Conservation (phyloP, 495 filamentous ascomycete genomes). For the Talaromyces thailandensis region DNA sequence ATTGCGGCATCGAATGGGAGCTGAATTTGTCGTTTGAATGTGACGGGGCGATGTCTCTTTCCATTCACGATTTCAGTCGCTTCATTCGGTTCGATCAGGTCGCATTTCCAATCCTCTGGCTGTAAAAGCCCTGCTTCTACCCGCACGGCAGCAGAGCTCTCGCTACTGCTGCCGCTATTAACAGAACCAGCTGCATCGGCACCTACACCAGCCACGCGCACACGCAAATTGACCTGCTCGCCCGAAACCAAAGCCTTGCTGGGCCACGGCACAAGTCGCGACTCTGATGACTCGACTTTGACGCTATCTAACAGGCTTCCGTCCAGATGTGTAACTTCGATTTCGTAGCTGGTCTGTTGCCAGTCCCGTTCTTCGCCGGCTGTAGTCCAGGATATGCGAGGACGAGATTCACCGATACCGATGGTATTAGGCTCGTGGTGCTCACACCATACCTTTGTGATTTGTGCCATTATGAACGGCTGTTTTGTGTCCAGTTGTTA, state of each 20-base stretch:
- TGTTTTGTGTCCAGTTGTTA: neutral
- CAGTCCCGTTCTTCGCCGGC: conserved; percentile 13
- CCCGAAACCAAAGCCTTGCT: neutral
- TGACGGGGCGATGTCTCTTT: conserved; percentile 13
- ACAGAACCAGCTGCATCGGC: neutral
- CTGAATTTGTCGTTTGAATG: neutral
- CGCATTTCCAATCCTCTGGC: neutral
- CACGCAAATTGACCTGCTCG: neutral
- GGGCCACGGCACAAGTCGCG: neutral
- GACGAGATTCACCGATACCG: conserved; percentile 18
- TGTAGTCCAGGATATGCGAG: conserved; percentile 26
- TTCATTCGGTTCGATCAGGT: neutral
- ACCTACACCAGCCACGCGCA: neutral
- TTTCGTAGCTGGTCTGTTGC: conserved; percentile 27
- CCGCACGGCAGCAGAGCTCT: neutral
- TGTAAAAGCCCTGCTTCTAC: neutral
- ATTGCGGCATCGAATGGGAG: neutral
- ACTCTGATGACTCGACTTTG: neutral
- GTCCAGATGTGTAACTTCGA: conserved; percentile 15
- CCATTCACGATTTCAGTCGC: neutral
- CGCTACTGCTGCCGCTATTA: neutral
- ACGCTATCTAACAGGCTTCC: neutral
- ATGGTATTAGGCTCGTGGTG: conserved; percentile 5
- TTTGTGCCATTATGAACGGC: neutral
- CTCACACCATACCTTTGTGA: neutral